A percentile compares a stretch with the other conserved stretches of the same genome.
These are phyloP conservation scores for Juncus inflexus DNA, from an alignment of 176 grass and related monocot species.

Conservation along the genomic window DNA sequence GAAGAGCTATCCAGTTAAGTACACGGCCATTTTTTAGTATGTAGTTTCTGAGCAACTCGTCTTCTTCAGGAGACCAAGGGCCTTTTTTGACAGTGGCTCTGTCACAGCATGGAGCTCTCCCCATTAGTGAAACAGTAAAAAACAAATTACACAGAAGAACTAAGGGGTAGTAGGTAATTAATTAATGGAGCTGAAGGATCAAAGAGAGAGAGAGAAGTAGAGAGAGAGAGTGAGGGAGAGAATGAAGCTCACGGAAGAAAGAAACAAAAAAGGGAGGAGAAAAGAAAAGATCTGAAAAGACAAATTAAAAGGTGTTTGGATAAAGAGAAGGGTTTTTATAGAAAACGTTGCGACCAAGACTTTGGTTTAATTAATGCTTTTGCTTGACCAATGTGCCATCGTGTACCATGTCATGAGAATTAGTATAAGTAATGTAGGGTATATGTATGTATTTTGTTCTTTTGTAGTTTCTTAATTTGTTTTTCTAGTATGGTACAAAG, in stretches of 20 bases:
- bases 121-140: constrained; percentile 31
- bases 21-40: constrained; percentile 55
- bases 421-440: constrained; percentile 1
- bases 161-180: background rate
- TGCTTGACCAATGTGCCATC: background rate
- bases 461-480: too few relatives aligned
- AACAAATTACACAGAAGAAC: background rate
- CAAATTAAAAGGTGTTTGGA: constrained; percentile 12
- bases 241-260: constrained; percentile 27
- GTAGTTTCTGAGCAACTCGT: constrained; percentile 57
- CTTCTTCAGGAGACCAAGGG: constrained; percentile 87
- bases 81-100: constrained; percentile 81
- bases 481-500: too few relatives aligned
- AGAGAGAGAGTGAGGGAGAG: background rate
- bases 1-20: constrained; percentile 92
- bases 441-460: constrained; percentile 10
- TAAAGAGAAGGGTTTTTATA: constrained; percentile 20
- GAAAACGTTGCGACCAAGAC: constrained; percentile 1
- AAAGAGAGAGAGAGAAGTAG: background rate
- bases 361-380: constrained; percentile 8
- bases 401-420: background rate
- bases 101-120: constrained; percentile 92
- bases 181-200: too few relatives aligned
- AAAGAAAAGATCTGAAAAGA: background rate
- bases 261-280: constrained; percentile 23